Conservation (phyloP, 306 rosid genomes). For the Chamaecrista fasciculata region DNA sequence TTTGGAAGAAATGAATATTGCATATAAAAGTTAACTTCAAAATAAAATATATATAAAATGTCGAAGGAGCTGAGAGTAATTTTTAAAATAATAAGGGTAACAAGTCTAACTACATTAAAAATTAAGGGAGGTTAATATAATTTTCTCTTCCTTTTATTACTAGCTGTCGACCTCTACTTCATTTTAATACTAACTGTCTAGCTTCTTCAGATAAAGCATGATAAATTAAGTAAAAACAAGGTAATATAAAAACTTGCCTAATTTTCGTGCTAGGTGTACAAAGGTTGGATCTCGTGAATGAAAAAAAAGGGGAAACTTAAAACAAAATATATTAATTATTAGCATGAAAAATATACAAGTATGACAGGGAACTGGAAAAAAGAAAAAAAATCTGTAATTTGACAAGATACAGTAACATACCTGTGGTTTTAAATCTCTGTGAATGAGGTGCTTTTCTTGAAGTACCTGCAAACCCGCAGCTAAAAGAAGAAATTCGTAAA, state of each 20-base stretch:
- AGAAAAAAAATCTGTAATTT: neutral
- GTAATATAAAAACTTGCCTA: neutral
- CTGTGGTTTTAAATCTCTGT: slow-evolving; percentile 97
- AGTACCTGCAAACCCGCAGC: slow-evolving; percentile 84
- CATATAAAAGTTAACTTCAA: too few relatives aligned
- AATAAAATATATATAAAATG: too few relatives aligned
- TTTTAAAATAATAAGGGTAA: too few relatives aligned
- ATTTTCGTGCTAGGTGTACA: neutral
- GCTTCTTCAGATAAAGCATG: neutral
- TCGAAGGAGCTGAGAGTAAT: too few relatives aligned
- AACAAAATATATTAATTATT: neutral
- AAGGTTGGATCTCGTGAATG: neutral
- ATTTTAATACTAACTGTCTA: neutral
- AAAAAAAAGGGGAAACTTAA: neutral
- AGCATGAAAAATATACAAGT: neutral
- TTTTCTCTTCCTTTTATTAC: too few relatives aligned
- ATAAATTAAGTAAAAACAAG: neutral
- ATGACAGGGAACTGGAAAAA: neutral
- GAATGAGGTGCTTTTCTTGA: slow-evolving; percentile 89
- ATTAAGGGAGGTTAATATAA: too few relatives aligned
- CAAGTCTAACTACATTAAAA: too few relatives aligned
- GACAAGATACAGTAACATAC: slow-evolving; percentile 38
- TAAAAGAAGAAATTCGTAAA: slow-evolving; percentile 35
- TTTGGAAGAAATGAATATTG: too few relatives aligned
- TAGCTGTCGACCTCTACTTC: too few relatives aligned